Evolutionary conservation across 176 grass and related monocot genomes (phyloP).

Genomic region (Musa schizocarpa): DNA sequence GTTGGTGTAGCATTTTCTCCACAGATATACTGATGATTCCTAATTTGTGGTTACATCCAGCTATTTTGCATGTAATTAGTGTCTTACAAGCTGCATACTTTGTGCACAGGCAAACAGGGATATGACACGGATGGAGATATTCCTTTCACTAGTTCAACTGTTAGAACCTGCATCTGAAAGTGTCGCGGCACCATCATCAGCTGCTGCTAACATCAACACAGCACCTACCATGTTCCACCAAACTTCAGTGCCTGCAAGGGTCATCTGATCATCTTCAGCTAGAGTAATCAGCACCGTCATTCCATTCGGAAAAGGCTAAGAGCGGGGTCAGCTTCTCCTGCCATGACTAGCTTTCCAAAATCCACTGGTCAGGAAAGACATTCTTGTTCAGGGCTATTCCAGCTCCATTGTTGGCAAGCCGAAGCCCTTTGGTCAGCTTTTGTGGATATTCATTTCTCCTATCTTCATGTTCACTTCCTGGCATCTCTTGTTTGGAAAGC

Average conservation of each 20-base stretch:
- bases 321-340: constrained; percentile 43
- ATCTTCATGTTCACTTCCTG: neutral
- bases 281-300: constrained; percentile 20
- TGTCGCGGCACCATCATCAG: constrained; percentile 20
- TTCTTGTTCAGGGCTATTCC: neutral
- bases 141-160: constrained; percentile 54
- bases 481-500: neutral
- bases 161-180: constrained; percentile 39
- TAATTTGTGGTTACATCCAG: neutral
- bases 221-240: constrained; percentile 36
- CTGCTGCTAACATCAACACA: constrained; percentile 36
- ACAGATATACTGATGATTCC: neutral
- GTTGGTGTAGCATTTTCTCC: neutral
- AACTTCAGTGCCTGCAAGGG: constrained; percentile 53
- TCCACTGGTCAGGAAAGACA: constrained; percentile 7
- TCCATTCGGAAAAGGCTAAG: constrained; percentile 48
- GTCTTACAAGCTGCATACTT: neutral
- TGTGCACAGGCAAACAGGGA: constrained; percentile 63
- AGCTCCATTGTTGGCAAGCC: neutral
- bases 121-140: constrained; percentile 69
- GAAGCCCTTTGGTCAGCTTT: neutral
- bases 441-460: neutral
- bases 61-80: no score
- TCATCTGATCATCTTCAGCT: constrained; percentile 39
- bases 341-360: constrained; percentile 71